A percentile compares a stretch with the other conserved stretches of the same genome.
phyloP scores from a whole-genome alignment of 2,329 filamentous ascomycete genomes.

The Daldinia sp. region DNA sequence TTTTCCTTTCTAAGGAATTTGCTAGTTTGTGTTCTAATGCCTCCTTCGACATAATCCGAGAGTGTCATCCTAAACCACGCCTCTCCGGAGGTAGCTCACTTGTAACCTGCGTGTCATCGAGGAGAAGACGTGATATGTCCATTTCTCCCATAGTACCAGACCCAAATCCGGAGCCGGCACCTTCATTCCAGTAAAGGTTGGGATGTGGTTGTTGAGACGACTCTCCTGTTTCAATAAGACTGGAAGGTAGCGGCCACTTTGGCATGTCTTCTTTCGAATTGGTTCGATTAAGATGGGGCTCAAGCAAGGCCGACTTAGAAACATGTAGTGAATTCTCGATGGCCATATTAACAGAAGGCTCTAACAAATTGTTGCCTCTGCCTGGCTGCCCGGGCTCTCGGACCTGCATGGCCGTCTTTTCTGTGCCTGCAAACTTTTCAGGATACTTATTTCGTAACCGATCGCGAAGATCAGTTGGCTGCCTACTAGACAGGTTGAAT shows the following conservation, averaged over 20 bases:
- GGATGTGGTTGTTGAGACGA: conserved; percentile 46
- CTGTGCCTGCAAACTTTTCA: conserved; percentile 63
- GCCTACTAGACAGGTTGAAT: conserved; percentile 65
- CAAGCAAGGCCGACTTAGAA: conserved; percentile 50
- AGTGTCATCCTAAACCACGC: conserved; percentile 41
- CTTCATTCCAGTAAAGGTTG: conserved; percentile 57
- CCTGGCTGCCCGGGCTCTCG: conserved; percentile 53
- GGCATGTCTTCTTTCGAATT: conserved; percentile 58
- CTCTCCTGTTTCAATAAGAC: conserved; percentile 47
- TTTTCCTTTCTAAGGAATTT: background rate
- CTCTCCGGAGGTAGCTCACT: conserved; percentile 41
- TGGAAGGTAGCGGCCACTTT: conserved; percentile 52
- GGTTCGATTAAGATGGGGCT: conserved; percentile 51
- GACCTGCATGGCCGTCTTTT: conserved; percentile 61
- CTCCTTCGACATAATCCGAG: background rate
- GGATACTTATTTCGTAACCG: conserved; percentile 71
- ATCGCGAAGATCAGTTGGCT: conserved; percentile 70
- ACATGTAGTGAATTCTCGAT: conserved; percentile 57
- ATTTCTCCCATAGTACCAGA: conserved; percentile 61
- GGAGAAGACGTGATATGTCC: conserved; percentile 67
- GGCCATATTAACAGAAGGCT: conserved; percentile 60
- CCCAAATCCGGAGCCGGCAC: conserved; percentile 48
- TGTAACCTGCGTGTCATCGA: conserved; percentile 58
- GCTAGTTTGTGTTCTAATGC: background rate
- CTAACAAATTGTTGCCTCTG: conserved; percentile 55